phyloP scores from a whole-genome alignment of 2,329 filamentous ascomycete species.

The Paecilomyces formosus region DNA sequence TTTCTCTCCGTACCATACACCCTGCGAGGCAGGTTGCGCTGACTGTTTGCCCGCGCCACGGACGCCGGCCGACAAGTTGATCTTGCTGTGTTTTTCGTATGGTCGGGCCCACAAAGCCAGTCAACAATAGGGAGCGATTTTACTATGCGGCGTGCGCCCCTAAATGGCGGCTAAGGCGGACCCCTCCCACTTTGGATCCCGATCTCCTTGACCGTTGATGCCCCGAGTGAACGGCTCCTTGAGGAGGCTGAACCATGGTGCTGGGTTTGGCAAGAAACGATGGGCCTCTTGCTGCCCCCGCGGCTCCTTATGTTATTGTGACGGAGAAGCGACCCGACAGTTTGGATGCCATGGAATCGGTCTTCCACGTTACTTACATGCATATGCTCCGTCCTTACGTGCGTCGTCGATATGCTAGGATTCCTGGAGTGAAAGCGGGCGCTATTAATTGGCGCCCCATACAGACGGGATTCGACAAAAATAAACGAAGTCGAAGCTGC shows the following conservation, averaged over 20 bases:
- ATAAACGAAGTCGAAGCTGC: not conserved
- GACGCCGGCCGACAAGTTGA: not conserved
- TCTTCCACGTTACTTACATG: conserved; percentile 8
- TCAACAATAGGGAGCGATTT: not conserved
- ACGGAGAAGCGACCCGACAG: conserved; percentile 9
- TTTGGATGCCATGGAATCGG: conserved; percentile 8
- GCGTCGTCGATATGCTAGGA: conserved; percentile 5
- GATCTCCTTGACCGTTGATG: not conserved
- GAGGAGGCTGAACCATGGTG: conserved; percentile 7
- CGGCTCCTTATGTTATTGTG: conserved; percentile 1
- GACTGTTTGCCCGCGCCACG: not conserved
- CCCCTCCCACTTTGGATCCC: not conserved
- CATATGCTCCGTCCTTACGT: conserved; percentile 8
- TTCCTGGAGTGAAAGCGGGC: conserved; percentile 7
- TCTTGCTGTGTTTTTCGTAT: not conserved
- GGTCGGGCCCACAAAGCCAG: not conserved
- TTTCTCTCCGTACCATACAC: not conserved
- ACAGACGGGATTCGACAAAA: conserved; percentile 3
- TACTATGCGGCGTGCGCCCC: not conserved
- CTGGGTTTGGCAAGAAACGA: conserved; percentile 5
- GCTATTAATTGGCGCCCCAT: conserved; percentile 10
- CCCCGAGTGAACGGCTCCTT: not conserved
- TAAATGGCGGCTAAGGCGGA: not conserved
- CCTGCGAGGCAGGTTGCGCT: not conserved
- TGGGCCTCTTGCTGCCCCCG: not conserved